Evolutionary conservation across 1,284 basidiomycete genomes (phyloP).

Genomic region (Austroboletus novae-zelandiae): DNA sequence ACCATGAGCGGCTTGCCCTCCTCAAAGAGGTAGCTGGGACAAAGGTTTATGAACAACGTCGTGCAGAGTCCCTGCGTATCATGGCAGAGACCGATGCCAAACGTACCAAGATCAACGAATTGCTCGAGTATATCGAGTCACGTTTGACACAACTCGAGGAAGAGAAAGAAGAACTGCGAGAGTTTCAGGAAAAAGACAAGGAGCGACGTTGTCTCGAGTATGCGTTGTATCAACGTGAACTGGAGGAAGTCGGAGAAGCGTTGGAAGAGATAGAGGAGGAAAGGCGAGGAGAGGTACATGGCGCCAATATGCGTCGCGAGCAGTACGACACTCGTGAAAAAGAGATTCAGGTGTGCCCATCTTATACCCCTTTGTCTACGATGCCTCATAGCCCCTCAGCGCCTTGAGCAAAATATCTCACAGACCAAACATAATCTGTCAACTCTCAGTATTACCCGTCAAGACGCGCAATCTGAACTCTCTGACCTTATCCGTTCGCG

Average conservation of each 20-base stretch:
- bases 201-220: slow-evolving; percentile 96
- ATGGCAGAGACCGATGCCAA: slow-evolving; percentile 97
- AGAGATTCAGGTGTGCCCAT: slow-evolving; percentile 65
- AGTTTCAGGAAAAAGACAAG: slow-evolving; percentile 94
- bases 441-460: slow-evolving; percentile 65
- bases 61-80: slow-evolving; percentile 89
- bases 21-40: slow-evolving; percentile 99
- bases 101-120: slow-evolving; percentile 86
- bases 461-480: slow-evolving; percentile 73
- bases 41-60: slow-evolving; percentile 95
- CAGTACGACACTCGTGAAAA: slow-evolving; percentile 84
- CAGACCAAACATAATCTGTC: slow-evolving; percentile 70
- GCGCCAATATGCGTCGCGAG: slow-evolving; percentile 76
- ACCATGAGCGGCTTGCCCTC: slow-evolving; percentile 88
- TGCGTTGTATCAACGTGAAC: slow-evolving; percentile 87
- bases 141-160: slow-evolving; percentile 90
- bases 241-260: slow-evolving; percentile 84
- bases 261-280: slow-evolving; percentile 86
- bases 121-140: slow-evolving; percentile 89
- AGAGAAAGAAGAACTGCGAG: slow-evolving; percentile 96
- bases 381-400: slow-evolving; percentile 39
- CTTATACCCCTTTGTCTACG: slow-evolving; percentile 4
- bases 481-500: slow-evolving; percentile 75
- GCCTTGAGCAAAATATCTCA: slow-evolving; percentile 72
- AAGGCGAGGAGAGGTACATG: slow-evolving; percentile 78